Percentiles rank a stretch among this genome's conserved stretches.
phyloP scores from a whole-genome alignment of 1,284 basidiomycete genomes.

The Bjerkandera adusta region DNA sequence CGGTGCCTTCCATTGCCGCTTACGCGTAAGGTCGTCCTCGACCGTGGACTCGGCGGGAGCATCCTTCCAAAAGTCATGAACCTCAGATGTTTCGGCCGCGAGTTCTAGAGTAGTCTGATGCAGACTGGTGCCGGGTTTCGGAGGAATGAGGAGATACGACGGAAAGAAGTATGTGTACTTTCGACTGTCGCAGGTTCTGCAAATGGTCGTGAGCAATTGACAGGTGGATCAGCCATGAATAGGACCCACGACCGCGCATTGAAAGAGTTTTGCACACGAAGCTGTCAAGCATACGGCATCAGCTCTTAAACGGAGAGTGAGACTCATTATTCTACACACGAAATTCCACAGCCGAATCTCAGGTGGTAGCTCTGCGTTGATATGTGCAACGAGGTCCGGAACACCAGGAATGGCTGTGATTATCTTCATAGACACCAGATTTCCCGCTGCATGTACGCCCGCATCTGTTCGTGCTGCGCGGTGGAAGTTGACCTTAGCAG shows the following conservation, averaged over 20 bases:
- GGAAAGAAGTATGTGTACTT: conserved; percentile 98
- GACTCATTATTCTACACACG: conserved; percentile 39
- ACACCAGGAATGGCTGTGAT: conserved; percentile 77
- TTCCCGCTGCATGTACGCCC: conserved; percentile 96
- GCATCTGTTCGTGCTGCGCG: conserved; percentile 96
- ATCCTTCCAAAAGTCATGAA: conserved; percentile 47
- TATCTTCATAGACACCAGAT: conserved; percentile 90
- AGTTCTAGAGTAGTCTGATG: conserved; percentile 42
- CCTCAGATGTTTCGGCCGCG: conserved; percentile 9
- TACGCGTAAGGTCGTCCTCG: conserved; percentile 58
- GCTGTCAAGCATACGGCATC: conserved; percentile 32
- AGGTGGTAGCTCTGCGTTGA: conserved; percentile 87
- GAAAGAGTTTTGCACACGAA: conserved; percentile 88
- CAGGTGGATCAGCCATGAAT: too few relatives aligned
- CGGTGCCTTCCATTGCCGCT: conserved; percentile 67
- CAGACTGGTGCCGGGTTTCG: conserved; percentile 74
- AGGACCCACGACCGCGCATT: conserved; percentile 78
- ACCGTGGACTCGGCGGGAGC: conserved; percentile 36
- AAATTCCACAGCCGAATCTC: conserved; percentile 94
- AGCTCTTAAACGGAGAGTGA: background rate
- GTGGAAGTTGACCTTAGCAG: conserved; percentile 84
- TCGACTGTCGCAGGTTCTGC: conserved; percentile 86
- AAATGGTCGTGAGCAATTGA: too few relatives aligned
- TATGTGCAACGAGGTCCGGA: conserved; percentile 66
- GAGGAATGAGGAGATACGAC: conserved; percentile 91